Percentiles rank a stretch among this genome's conserved stretches.
These are phyloP conservation scores for Pugionium cornutum DNA, from an alignment of 345 rosid species.

Conservation along the genomic window DNA sequence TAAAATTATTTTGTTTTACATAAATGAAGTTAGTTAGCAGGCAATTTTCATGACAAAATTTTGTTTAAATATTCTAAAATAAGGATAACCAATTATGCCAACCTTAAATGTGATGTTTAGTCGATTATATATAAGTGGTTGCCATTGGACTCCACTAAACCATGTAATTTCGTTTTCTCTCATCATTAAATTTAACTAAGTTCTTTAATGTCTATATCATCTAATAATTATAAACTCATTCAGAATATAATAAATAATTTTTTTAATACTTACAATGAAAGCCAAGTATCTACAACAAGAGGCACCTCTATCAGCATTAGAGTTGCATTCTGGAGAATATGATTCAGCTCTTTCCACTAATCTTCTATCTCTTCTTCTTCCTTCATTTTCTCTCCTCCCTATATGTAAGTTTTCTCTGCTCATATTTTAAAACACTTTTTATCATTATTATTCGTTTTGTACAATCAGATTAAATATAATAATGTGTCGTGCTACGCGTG, in stretches of 20 bases:
- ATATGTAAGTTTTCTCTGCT: constrained; percentile 61
- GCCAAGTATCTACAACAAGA: constrained; percentile 64
- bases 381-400: constrained; percentile 36
- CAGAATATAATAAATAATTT: not conserved
- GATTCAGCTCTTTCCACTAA: constrained; percentile 17
- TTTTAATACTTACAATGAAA: constrained; percentile 51
- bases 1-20: too few species aligned
- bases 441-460: not conserved
- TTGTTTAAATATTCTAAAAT: not conserved
- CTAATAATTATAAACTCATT: not conserved
- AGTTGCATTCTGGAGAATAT: constrained; percentile 44
- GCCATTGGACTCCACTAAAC: constrained; percentile 22
- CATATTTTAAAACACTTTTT: not conserved
- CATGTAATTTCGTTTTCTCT: not conserved
- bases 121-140: constrained; percentile 30
- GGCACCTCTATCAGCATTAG: constrained; percentile 48
- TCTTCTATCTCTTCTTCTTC: constrained; percentile 36
- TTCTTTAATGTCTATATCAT: not conserved
- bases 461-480: not conserved
- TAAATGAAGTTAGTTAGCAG: too few species aligned
- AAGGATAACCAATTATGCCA: constrained; percentile 24
- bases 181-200: constrained; percentile 17
- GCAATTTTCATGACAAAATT: too few species aligned
- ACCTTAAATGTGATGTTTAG: constrained; percentile 26
- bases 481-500: not conserved